Evolutionary conservation across 176 grass and related monocot genomes (phyloP).

Genomic region (Avena atlantica): DNA sequence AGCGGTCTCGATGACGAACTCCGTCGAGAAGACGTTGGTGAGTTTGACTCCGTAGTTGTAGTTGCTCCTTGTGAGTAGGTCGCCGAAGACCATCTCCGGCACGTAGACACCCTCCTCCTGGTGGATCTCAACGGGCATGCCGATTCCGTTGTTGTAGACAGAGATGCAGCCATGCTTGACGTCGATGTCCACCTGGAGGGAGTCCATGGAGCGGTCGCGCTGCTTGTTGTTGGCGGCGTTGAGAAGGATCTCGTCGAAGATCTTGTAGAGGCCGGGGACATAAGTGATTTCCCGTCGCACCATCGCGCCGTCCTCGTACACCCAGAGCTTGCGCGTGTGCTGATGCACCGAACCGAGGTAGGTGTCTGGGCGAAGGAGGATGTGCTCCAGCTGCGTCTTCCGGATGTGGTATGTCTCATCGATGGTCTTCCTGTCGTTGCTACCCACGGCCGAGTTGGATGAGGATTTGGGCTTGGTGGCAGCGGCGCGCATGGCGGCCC

Average conservation of each 20-base stretch:
- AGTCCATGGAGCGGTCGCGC: conserved; percentile 79
- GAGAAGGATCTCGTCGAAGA: conserved; percentile 96
- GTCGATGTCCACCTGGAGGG: conserved; percentile 81
- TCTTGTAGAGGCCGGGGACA: conserved; percentile 89
- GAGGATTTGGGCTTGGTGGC: too few relatives aligned
- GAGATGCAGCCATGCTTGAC: conserved; percentile 53
- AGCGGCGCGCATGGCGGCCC: too few relatives aligned
- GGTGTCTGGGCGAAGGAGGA: conserved; percentile 81
- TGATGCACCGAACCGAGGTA: conserved; percentile 78
- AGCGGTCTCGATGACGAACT: conserved; percentile 81
- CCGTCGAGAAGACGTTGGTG: conserved; percentile 83
- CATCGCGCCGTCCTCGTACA: conserved; percentile 71
- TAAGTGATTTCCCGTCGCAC: conserved; percentile 61
- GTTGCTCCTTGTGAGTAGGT: conserved; percentile 81
- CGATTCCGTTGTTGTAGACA: conserved; percentile 78
- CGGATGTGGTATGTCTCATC: too few relatives aligned
- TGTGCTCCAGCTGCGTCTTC: conserved; percentile 82
- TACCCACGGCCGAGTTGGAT: too few relatives aligned
- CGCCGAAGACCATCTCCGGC: conserved; percentile 87
- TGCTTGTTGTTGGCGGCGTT: conserved; percentile 91
- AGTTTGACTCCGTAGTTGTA: conserved; percentile 72
- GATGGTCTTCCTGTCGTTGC: too few relatives aligned
- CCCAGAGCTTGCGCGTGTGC: conserved; percentile 72
- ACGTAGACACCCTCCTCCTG: conserved; percentile 83
- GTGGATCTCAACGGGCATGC: conserved; percentile 83